phyloP scores from a whole-genome alignment of 495 filamentous ascomycete genomes.

The Annulohypoxylon nitens region DNA sequence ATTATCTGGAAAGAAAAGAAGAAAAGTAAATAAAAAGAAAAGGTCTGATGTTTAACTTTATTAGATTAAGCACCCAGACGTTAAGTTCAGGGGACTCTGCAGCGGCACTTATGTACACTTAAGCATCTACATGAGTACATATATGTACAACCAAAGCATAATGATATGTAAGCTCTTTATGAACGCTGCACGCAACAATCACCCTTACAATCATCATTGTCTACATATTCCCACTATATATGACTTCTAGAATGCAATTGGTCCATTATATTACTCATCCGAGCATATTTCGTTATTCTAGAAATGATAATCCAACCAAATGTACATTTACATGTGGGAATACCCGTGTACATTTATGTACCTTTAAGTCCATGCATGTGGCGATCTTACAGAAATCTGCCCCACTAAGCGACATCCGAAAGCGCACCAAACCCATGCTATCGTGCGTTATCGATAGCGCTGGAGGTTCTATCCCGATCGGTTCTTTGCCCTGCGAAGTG shows the following conservation, averaged over 20 bases:
- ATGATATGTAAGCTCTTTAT: not conserved
- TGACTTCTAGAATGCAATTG: not conserved
- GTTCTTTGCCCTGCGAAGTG: slow-evolving; percentile 17
- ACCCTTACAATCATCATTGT: not conserved
- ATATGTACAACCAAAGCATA: too few relatives aligned
- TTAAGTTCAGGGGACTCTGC: too few relatives aligned
- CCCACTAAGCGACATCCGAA: slow-evolving; percentile 31
- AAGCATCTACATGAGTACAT: not conserved
- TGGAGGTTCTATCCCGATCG: not conserved
- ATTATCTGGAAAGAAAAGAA: not conserved
- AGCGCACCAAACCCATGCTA: not conserved
- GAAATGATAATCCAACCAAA: not conserved
- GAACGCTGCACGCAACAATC: not conserved
- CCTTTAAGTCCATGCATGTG: not conserved
- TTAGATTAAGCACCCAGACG: not conserved
- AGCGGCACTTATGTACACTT: not conserved
- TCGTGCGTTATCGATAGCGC: slow-evolving; percentile 15
- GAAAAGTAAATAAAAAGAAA: not conserved
- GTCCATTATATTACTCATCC: not conserved
- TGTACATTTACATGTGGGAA: not conserved
- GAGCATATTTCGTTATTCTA: not conserved
- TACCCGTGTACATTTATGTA: not conserved
- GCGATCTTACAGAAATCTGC: slow-evolving; percentile 19
- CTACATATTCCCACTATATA: not conserved
- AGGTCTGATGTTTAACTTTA: not conserved